Conservation (phyloP, 768 basidiomycete genomes). For the Boletus sp. region DNA sequence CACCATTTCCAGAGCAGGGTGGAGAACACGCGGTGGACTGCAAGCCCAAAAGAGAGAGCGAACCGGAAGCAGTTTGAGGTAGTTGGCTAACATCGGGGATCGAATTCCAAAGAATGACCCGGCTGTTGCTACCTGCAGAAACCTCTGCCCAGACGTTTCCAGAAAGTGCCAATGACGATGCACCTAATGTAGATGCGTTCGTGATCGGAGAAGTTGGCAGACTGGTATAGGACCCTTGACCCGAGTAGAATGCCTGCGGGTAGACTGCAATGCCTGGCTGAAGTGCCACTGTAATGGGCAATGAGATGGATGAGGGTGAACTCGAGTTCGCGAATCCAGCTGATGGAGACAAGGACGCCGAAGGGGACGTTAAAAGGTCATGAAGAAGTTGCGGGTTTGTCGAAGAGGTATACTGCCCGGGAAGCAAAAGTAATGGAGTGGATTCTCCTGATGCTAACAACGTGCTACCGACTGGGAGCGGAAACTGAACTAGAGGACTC, state of each 20-base stretch:
- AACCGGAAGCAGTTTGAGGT: slow-evolving; percentile 44
- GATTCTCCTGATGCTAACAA: slow-evolving; percentile 54
- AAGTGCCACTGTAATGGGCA: slow-evolving; percentile 67
- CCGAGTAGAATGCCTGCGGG: slow-evolving; percentile 58
- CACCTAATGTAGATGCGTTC: slow-evolving; percentile 48
- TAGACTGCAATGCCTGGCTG: slow-evolving; percentile 69
- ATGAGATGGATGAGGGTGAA: slow-evolving; percentile 40
- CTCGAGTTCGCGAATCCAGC: slow-evolving; percentile 62
- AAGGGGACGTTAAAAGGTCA: slow-evolving; percentile 60
- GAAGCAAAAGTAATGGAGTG: slow-evolving; percentile 60
- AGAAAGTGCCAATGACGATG: slow-evolving; percentile 65
- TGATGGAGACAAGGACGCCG: slow-evolving; percentile 54
- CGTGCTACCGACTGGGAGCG: slow-evolving; percentile 60
- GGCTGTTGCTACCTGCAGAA: slow-evolving; percentile 49
- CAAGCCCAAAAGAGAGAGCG: slow-evolving; percentile 63
- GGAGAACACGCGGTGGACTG: slow-evolving; percentile 75
- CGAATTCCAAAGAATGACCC: slow-evolving; percentile 74
- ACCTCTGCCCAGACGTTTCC: slow-evolving; percentile 68
- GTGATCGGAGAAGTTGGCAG: slow-evolving; percentile 49
- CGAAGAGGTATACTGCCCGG: slow-evolving; percentile 70
- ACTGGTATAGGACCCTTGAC: slow-evolving; percentile 54
- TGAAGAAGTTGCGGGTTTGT: slow-evolving; percentile 74
- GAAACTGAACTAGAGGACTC: slow-evolving; percentile 12
- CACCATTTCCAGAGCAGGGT: slow-evolving; percentile 66
- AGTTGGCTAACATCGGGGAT: slow-evolving; percentile 73